phyloP scores from a whole-genome alignment of 2,329 filamentous ascomycete genomes.

The Chaetomiaceae sp. region DNA sequence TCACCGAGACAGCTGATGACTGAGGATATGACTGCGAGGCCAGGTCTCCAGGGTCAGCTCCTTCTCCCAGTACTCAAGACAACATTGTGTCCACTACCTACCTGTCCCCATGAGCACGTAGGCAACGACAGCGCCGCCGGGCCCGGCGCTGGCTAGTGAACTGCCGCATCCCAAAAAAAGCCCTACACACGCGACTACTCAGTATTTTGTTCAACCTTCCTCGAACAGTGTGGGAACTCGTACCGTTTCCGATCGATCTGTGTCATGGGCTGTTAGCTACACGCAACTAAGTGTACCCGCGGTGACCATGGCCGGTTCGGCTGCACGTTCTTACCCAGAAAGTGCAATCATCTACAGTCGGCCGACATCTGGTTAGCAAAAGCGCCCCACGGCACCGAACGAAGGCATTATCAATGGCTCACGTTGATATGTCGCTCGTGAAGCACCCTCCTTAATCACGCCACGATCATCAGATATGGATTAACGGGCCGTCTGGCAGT shows the following conservation, averaged over 20 bases:
- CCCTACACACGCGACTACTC: conserved; percentile 19
- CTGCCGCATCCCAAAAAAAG: conserved; percentile 36
- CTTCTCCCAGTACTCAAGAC: neutral
- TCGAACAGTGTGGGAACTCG: too few relatives aligned
- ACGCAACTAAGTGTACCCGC: neutral
- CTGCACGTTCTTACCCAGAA: conserved; percentile 31
- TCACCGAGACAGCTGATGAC: conserved; percentile 38
- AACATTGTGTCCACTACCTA: neutral
- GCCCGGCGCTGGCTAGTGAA: conserved; percentile 35
- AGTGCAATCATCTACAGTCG: conserved; percentile 37
- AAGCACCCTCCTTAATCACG: conserved; percentile 37
- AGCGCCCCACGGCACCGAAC: neutral
- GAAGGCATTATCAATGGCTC: conserved; percentile 1
- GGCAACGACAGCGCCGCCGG: conserved; percentile 34
- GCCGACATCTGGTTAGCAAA: conserved; percentile 2
- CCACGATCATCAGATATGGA: too few relatives aligned
- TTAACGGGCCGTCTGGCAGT: too few relatives aligned
- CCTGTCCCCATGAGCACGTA: conserved; percentile 37
- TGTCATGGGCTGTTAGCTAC: neutral
- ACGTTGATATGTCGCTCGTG: conserved; percentile 37
- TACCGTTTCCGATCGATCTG: conserved; percentile 37
- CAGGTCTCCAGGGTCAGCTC: neutral
- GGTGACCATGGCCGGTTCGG: neutral
- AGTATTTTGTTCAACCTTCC: too few relatives aligned
- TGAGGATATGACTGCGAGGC: conserved; percentile 32